Conservation (phyloP, 768 basidiomycete species). For the Tricholoma matsutake region DNA sequence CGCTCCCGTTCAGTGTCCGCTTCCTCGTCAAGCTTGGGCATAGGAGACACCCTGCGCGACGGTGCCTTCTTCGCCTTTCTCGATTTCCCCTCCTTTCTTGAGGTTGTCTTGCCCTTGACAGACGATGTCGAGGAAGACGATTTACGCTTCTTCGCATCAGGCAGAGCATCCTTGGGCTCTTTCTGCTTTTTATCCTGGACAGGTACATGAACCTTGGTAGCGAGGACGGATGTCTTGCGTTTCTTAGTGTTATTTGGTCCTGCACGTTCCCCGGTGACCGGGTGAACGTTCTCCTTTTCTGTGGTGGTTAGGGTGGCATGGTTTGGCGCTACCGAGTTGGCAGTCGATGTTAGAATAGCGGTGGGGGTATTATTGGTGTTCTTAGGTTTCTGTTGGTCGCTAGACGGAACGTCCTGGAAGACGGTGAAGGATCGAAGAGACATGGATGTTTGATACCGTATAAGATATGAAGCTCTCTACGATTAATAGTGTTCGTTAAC, state of each 20-base stretch:
- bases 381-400: conserved; percentile 31
- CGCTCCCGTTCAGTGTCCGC: conserved; percentile 29
- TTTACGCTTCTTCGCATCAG: conserved; percentile 63
- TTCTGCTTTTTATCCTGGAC: conserved; percentile 42
- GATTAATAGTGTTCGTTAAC: conserved; percentile 3
- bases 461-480: conserved; percentile 1
- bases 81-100: conserved; percentile 38
- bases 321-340: conserved; percentile 17
- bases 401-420: conserved; percentile 53
- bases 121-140: conserved; percentile 31
- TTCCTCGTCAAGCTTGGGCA: conserved; percentile 62
- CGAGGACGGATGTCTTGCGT: conserved; percentile 58
- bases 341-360: conserved; percentile 25
- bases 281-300: conserved; percentile 82
- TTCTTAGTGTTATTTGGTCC: conserved; percentile 49
- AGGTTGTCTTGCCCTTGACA: conserved; percentile 27
- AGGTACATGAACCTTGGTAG: conserved; percentile 45
- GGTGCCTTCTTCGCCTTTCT: conserved; percentile 39
- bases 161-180: conserved; percentile 40
- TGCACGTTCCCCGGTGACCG: conserved; percentile 64
- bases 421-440: conserved; percentile 59
- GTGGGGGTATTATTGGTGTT: conserved; percentile 21
- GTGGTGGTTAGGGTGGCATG: conserved; percentile 33
- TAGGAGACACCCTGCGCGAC: conserved; percentile 49
- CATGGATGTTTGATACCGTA: conserved; percentile 33